These are phyloP conservation scores for Periconia macrospinosa DNA, from an alignment of 2,329 filamentous ascomycete species.

Conservation along the genomic window DNA sequence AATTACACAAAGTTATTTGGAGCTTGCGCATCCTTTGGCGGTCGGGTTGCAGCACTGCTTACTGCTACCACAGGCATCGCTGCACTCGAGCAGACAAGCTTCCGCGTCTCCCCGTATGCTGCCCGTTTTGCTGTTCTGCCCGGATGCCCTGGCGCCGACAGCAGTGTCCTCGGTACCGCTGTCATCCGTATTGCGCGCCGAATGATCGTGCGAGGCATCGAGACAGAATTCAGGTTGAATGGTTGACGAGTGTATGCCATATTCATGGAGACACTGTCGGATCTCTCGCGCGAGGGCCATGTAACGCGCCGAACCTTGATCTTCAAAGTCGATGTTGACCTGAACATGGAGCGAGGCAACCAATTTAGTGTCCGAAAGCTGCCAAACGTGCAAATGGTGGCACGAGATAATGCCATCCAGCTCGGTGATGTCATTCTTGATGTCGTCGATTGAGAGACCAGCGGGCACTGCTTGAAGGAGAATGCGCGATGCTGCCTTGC, in stretches of 20 bases:
- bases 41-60: slow-evolving; percentile 47
- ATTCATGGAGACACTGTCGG: slow-evolving; percentile 86
- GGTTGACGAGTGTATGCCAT: slow-evolving; percentile 94
- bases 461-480: slow-evolving; percentile 92
- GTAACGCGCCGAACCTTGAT: slow-evolving; percentile 75
- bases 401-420: slow-evolving; percentile 86
- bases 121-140: slow-evolving; percentile 33
- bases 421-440: slow-evolving; percentile 85
- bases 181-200: slow-evolving; percentile 27
- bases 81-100: slow-evolving; percentile 48
- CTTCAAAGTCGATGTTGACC: slow-evolving; percentile 85
- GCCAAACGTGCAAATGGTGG: slow-evolving; percentile 97
- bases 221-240: slow-evolving; percentile 86
- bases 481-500: slow-evolving; percentile 79
- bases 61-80: slow-evolving; percentile 45
- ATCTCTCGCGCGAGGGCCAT: slow-evolving; percentile 87
- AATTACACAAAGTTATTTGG: neutral
- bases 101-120: slow-evolving; percentile 41
- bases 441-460: slow-evolving; percentile 83
- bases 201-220: slow-evolving; percentile 48
- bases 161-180: slow-evolving; percentile 32
- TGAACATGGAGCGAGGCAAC: slow-evolving; percentile 93
- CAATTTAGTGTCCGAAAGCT: slow-evolving; percentile 91
- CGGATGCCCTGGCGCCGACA: slow-evolving; percentile 20
- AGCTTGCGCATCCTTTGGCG: neutral